Conservation (phyloP, 805 yeast species). For the Candida gorgasii region DNA sequence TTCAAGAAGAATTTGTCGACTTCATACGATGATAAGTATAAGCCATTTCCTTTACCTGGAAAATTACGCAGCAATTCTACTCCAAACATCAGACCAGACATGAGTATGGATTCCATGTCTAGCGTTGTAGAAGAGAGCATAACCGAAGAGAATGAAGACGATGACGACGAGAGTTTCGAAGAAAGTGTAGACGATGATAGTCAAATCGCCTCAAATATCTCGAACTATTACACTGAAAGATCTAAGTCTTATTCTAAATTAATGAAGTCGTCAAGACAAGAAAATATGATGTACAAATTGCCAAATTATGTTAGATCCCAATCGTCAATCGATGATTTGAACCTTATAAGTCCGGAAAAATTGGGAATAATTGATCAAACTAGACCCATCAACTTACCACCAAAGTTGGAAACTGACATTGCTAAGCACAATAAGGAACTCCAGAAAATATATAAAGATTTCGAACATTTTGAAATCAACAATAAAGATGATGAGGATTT, state of each 20-base stretch:
- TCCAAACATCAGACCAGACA: conserved; percentile 5
- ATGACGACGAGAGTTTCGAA: not conserved
- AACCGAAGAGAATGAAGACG: not conserved
- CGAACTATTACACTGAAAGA: conserved; percentile 37
- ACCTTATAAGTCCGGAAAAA: conserved; percentile 62
- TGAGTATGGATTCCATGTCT: not conserved
- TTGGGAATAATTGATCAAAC: conserved; percentile 55
- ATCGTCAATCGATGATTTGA: conserved; percentile 55
- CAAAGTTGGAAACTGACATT: conserved; percentile 55
- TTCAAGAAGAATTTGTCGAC: conserved; percentile 14
- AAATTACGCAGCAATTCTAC: conserved; percentile 20
- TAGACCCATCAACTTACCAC: conserved; percentile 73
- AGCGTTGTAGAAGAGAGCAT: not conserved
- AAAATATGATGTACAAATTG: conserved; percentile 33
- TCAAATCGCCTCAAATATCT: conserved; percentile 37
- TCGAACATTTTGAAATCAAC: conserved; percentile 22
- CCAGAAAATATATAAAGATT: conserved; percentile 42
- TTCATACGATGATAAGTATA: conserved; percentile 23
- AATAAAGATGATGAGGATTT: conserved; percentile 9
- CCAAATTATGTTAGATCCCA: conserved; percentile 42
- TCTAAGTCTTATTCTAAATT: conserved; percentile 34
- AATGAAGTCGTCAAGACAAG: conserved; percentile 34
- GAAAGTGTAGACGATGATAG: conserved; percentile 23
- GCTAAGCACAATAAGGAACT: conserved; percentile 59
- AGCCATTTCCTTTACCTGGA: conserved; percentile 35